Percentiles rank a stretch among this genome's conserved stretches.
phyloP scores from a whole-genome alignment of 352 stramenopile species.

The Globisporangium cederbergense region DNA sequence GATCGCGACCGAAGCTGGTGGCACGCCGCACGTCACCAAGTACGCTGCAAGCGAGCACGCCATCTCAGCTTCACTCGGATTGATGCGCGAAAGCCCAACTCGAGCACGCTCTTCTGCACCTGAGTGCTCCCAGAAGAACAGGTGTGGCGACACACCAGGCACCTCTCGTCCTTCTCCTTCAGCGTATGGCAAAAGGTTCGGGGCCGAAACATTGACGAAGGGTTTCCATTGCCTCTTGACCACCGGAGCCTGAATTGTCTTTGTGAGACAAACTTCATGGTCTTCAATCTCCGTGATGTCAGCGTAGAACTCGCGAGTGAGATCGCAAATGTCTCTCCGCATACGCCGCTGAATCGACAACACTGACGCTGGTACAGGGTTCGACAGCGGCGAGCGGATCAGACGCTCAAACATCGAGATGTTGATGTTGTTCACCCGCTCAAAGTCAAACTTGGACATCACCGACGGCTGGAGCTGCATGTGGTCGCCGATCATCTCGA shows the following conservation, averaged over 20 bases:
- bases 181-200: conserved; percentile 18
- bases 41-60: conserved; percentile 72
- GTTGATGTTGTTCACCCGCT: conserved; percentile 84
- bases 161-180: conserved; percentile 70
- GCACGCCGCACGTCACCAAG: conserved; percentile 72
- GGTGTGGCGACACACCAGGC: conserved; percentile 62
- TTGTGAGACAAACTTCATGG: conserved; percentile 53
- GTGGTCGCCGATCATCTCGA: conserved; percentile 90
- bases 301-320: conserved; percentile 80
- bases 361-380: conserved; percentile 71
- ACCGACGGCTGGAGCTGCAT: conserved; percentile 81
- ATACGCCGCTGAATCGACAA: conserved; percentile 87
- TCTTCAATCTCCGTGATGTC: conserved; percentile 84
- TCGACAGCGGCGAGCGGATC: conserved; percentile 57
- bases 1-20: conserved; percentile 69
- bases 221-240: conserved; percentile 2
- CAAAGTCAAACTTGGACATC: conserved; percentile 84
- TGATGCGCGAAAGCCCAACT: conserved; percentile 77
- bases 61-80: conserved; percentile 75
- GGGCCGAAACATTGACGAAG: background rate
- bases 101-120: conserved; percentile 53
- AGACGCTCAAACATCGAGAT: conserved; percentile 89
- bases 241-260: conserved; percentile 34
- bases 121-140: conserved; percentile 86
- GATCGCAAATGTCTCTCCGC: conserved; percentile 83